Base-by-base conservation (phyloP, 139 green algal genomes). In the Parachlorella kessleri region DNA sequence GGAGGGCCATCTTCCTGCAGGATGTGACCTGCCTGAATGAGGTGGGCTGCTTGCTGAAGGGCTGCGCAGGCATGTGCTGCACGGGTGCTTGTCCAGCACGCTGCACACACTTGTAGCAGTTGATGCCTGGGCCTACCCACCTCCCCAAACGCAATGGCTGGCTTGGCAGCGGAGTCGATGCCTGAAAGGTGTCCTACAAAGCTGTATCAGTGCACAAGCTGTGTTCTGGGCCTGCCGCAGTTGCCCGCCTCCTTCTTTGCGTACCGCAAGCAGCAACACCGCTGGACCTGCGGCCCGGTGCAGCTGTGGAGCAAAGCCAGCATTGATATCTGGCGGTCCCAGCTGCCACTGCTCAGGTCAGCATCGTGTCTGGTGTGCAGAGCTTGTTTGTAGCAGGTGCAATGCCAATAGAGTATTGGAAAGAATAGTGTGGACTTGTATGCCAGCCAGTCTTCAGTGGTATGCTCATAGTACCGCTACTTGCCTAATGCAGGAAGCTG, bases 211-310 rank as follows among this genome's bases (percentile, higher is more conserved):
- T n/a, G n/a, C n/a, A n/a, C n/a, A n/a, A n/a, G n/a, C n/a, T n/a
- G n/a, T n/a, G n/a, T n/a, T n/a, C n/a, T n/a, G n/a, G n/a, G n/a
- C n/a, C n/a, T n/a, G n/a, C n/a, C n/a, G 85, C 90, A 97, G 90
- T 91, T 99, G 54, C 96, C 96, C 28, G 91, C 88, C 78, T 93
- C 87, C 68, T 96, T 98, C 79, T 94, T 91, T 38, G 93, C 95
- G 3, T 99, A 97, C 90, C 91, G 94, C 84, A 99, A 97, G 84
- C 96, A 99, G 93, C 96, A 99, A 89, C 96, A 98, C 89, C 89
- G 96, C 75, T 99, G 92, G 92, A 94, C 87, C 18, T 94, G 90
- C 70, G 94, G 93, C 18, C 93, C 93, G 38, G 89, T 95, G 79
- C 92, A 96, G 81, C 87, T 97, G 33, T 95, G 90, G 92, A 76